These are phyloP conservation scores for Cylindrotheca fusiformis DNA, from an alignment of 108 stramenopile species.

Conservation along the genomic window DNA sequence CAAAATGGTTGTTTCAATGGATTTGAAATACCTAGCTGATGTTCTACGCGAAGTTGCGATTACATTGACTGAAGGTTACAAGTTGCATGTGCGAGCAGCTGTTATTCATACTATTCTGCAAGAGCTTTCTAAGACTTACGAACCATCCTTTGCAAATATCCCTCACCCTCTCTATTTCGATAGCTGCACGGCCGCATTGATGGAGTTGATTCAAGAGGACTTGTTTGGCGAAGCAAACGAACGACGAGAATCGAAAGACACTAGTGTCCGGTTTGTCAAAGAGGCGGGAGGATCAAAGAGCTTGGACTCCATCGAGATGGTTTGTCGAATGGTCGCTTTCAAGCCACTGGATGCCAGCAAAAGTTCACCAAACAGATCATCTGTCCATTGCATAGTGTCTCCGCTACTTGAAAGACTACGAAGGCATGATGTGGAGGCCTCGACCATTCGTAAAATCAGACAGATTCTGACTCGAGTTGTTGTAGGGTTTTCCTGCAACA, in stretches of 20 bases:
- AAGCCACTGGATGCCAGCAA: slow-evolving; percentile 47
- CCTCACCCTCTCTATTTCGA: slow-evolving; percentile 31
- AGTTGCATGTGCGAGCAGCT: slow-evolving; percentile 84
- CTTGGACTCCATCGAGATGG: slow-evolving; percentile 77
- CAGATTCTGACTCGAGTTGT: slow-evolving; percentile 86
- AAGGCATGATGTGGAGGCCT: slow-evolving; percentile 44
- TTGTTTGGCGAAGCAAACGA: slow-evolving; percentile 85
- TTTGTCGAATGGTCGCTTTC: slow-evolving; percentile 57
- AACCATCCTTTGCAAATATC: neutral
- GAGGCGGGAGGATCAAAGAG: slow-evolving; percentile 87
- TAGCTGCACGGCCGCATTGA: slow-evolving; percentile 66
- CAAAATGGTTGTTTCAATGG: slow-evolving; percentile 74
- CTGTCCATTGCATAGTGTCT: slow-evolving; percentile 63
- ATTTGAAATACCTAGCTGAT: slow-evolving; percentile 72
- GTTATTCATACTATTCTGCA: slow-evolving; percentile 80
- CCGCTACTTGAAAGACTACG: slow-evolving; percentile 75
- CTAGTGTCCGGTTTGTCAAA: slow-evolving; percentile 76
- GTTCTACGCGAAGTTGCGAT: slow-evolving; percentile 79
- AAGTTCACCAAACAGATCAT: slow-evolving; percentile 34
- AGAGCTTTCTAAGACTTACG: slow-evolving; percentile 47
- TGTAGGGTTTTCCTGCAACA: slow-evolving; percentile 88
- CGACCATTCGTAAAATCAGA: slow-evolving; percentile 59
- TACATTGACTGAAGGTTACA: slow-evolving; percentile 88
- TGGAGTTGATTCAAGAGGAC: slow-evolving; percentile 86
- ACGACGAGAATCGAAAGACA: slow-evolving; percentile 68